Evolutionary conservation across 2,329 filamentous ascomycete genomes (phyloP).

Genomic region (Diaporthe capsici): DNA sequence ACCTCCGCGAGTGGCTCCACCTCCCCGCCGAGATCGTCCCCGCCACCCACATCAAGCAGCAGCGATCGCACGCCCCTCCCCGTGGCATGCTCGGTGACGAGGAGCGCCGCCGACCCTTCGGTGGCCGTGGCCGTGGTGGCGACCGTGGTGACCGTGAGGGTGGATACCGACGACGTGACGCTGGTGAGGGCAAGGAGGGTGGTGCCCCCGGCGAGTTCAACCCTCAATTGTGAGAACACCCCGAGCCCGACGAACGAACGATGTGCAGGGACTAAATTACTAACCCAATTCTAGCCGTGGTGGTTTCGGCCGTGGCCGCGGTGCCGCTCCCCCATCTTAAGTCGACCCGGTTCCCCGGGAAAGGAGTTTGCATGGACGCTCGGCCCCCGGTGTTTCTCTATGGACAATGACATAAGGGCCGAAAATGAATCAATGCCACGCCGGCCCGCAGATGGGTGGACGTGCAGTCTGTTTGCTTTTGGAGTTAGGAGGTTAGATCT

Average conservation of each 20-base stretch:
- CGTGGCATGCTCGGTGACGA: constrained; percentile 97
- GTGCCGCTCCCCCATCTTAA: constrained; percentile 79
- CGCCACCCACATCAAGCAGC: constrained; percentile 99
- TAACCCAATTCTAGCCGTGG: constrained; percentile 72
- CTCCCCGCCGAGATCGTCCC: constrained; percentile 99
- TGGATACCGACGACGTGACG: constrained; percentile 92
- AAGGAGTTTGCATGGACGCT: constrained; percentile 43
- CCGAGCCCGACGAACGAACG: constrained; percentile 20
- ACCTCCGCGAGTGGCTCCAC: constrained; percentile 99
- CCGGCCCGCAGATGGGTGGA: constrained; percentile 48
- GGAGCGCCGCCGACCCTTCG: constrained; percentile 82
- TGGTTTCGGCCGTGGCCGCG: constrained; percentile 91
- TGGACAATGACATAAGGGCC: constrained; percentile 44
- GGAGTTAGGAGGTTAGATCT: constrained; percentile 52
- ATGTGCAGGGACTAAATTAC: constrained; percentile 53
- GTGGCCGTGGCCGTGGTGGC: constrained; percentile 77
- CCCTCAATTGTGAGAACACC: constrained; percentile 81
- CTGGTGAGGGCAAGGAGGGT: constrained; percentile 89
- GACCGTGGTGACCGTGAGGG: constrained; percentile 88
- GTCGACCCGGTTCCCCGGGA: constrained; percentile 54
- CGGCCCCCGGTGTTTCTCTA: constrained; percentile 40
- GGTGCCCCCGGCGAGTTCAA: constrained; percentile 92
- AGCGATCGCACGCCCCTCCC: constrained; percentile 97
- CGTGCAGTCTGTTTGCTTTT: constrained; percentile 49
- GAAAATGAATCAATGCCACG: constrained; percentile 46